These are phyloP conservation scores for Annulohypoxylon moriforme DNA, from an alignment of 495 filamentous ascomycete genomes.

Conservation along the genomic window DNA sequence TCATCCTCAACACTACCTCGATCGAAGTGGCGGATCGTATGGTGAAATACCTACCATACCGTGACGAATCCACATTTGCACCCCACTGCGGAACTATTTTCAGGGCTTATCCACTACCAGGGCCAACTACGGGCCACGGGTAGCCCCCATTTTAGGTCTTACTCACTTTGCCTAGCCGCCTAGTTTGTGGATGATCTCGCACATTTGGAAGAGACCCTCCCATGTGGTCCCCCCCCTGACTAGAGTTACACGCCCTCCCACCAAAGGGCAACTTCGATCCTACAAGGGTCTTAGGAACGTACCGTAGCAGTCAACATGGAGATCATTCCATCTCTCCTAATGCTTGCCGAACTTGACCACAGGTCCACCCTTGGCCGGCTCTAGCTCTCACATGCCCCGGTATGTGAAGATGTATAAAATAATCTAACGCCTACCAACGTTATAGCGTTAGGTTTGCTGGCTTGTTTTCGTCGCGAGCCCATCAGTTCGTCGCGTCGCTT, in stretches of 20 bases:
- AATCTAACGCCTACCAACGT: conserved; percentile 30
- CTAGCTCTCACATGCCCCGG: conserved; percentile 22
- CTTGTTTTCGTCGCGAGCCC: conserved; percentile 29
- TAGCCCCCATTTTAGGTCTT: conserved; percentile 41
- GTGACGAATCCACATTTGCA: conserved; percentile 20
- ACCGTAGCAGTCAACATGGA: conserved; percentile 35
- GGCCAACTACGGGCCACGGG: not conserved
- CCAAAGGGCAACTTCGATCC: conserved; percentile 5
- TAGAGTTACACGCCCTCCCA: conserved; percentile 34
- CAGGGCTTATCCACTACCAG: conserved; percentile 25
- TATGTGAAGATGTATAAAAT: conserved; percentile 38
- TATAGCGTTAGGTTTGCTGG: conserved; percentile 21
- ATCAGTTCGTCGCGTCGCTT: conserved; percentile 17
- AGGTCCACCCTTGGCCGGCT: conserved; percentile 24
- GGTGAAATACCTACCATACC: conserved; percentile 18
- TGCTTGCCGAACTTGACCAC: conserved; percentile 1
- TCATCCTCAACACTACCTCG: not conserved
- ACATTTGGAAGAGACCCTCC: conserved; percentile 19
- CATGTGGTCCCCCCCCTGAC: conserved; percentile 34
- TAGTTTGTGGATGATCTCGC: conserved; percentile 26
- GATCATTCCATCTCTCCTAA: conserved; percentile 32
- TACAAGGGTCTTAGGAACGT: conserved; percentile 35
- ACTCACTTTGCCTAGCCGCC: conserved; percentile 16
- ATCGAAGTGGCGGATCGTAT: conserved; percentile 26
- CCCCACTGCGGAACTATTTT: conserved; percentile 31